These are phyloP conservation scores for Botrytis paeoniae DNA, from an alignment of 2,329 filamentous ascomycete species.

Conservation along the genomic window DNA sequence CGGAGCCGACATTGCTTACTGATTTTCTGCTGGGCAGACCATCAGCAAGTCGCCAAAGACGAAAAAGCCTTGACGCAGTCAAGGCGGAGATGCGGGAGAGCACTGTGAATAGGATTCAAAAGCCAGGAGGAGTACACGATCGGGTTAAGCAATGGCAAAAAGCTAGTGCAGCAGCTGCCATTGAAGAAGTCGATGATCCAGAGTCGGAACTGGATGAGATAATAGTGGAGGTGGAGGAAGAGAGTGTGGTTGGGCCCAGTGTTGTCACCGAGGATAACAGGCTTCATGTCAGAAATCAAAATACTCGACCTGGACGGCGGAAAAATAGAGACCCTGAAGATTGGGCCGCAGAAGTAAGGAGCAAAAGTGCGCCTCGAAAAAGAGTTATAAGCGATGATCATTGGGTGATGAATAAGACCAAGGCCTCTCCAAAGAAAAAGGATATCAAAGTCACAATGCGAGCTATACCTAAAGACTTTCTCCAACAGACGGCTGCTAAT, in stretches of 20 bases:
- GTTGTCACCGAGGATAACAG: slow-evolving; percentile 54
- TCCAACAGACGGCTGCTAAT: slow-evolving; percentile 52
- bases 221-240: slow-evolving; percentile 56
- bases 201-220: slow-evolving; percentile 58
- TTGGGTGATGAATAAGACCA: slow-evolving; percentile 61
- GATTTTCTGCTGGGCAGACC: slow-evolving; percentile 59
- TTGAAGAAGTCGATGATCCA: slow-evolving; percentile 49
- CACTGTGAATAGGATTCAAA: slow-evolving; percentile 56
- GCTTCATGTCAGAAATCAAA: slow-evolving; percentile 44
- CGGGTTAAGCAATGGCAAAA: slow-evolving; percentile 85
- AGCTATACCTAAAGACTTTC: slow-evolving; percentile 55
- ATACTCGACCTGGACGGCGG: slow-evolving; percentile 23
- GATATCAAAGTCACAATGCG: slow-evolving; percentile 15
- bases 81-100: slow-evolving; percentile 53
- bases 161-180: slow-evolving; percentile 64
- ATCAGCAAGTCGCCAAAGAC: slow-evolving; percentile 52
- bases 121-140: slow-evolving; percentile 67
- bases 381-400: slow-evolving; percentile 90
- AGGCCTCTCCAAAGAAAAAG: slow-evolving; percentile 44
- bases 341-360: slow-evolving; percentile 24
- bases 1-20: slow-evolving; percentile 49
- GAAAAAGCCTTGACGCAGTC: slow-evolving; percentile 57
- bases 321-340: slow-evolving; percentile 37
- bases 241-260: slow-evolving; percentile 45
- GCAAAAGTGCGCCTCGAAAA: slow-evolving; percentile 64